Percentiles rank a stretch among this genome's conserved stretches.
Conservation (phyloP, 2,329 filamentous ascomycete genomes). For the Penicillium palitans region DNA sequence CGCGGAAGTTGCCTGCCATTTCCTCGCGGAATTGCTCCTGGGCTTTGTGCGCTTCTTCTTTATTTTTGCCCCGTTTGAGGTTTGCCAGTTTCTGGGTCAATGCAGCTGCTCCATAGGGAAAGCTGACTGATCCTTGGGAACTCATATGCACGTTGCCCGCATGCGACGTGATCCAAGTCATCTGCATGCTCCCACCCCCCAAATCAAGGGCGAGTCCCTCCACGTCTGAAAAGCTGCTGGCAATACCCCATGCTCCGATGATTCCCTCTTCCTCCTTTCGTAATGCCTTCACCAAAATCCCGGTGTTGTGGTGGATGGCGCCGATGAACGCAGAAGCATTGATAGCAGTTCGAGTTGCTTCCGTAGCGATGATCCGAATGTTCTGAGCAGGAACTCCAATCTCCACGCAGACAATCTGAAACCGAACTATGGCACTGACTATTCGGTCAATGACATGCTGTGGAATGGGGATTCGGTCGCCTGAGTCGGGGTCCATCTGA, state of each 20-base stretch:
- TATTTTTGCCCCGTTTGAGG: constrained; percentile 38
- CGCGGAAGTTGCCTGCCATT: constrained; percentile 58
- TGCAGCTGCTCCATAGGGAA: constrained; percentile 69
- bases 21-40: constrained; percentile 37
- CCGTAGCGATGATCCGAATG: constrained; percentile 78
- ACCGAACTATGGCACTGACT: constrained; percentile 65
- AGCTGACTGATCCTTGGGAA: constrained; percentile 59
- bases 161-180: constrained; percentile 63
- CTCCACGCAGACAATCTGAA: constrained; percentile 67
- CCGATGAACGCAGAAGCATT: constrained; percentile 70
- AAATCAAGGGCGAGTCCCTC: constrained; percentile 80
- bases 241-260: constrained; percentile 78
- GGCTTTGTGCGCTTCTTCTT: constrained; percentile 44
- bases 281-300: constrained; percentile 69
- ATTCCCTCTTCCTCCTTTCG: constrained; percentile 76
- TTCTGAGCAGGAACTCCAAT: constrained; percentile 64
- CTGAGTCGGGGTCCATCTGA: constrained; percentile 45
- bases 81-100: constrained; percentile 57
- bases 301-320: constrained; percentile 62
- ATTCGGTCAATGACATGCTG: constrained; percentile 63
- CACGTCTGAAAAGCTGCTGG: constrained; percentile 69
- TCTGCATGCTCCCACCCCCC: constrained; percentile 68
- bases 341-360: constrained; percentile 76
- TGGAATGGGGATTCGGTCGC: constrained; percentile 54
- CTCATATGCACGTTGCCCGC: constrained; percentile 54